Percentiles rank a stretch among this genome's conserved stretches.
Conservation (phyloP, 148 eudicot species). For the Rhododendron ovatum region DNA sequence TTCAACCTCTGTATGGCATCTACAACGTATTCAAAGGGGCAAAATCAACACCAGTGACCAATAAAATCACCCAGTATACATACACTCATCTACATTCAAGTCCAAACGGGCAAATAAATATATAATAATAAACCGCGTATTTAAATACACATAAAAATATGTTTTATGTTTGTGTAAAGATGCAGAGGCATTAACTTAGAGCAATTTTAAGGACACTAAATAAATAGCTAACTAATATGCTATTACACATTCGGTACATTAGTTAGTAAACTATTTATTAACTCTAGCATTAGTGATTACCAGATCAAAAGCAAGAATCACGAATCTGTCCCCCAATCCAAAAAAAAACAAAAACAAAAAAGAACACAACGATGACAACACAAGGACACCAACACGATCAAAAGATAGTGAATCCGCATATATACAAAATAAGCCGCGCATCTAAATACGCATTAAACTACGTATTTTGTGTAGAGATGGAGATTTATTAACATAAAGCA, state of each 20-base stretch:
- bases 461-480: background rate
- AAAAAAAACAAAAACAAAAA: too few species aligned
- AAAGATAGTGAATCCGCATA: too few species aligned
- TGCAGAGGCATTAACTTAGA: background rate
- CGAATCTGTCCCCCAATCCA: background rate
- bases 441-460: too few species aligned
- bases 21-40: constrained; percentile 6
- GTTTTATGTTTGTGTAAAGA: background rate
- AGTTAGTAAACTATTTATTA: background rate
- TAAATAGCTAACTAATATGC: background rate
- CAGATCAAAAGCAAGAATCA: background rate
- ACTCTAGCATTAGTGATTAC: background rate
- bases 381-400: too few species aligned
- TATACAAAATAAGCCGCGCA: too few species aligned
- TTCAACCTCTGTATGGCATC: constrained; percentile 37
- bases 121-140: background rate
- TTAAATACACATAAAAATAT: background rate
- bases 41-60: constrained; percentile 7
- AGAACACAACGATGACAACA: background rate
- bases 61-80: background rate
- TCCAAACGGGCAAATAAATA: background rate
- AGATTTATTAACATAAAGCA: background rate
- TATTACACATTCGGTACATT: too few species aligned
- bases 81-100: background rate
- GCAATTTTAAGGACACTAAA: background rate